A percentile compares a stretch with the other conserved stretches of the same genome.
Conservation (phyloP, 352 stramenopile genomes). For the Phytophthora citrophthora region DNA sequence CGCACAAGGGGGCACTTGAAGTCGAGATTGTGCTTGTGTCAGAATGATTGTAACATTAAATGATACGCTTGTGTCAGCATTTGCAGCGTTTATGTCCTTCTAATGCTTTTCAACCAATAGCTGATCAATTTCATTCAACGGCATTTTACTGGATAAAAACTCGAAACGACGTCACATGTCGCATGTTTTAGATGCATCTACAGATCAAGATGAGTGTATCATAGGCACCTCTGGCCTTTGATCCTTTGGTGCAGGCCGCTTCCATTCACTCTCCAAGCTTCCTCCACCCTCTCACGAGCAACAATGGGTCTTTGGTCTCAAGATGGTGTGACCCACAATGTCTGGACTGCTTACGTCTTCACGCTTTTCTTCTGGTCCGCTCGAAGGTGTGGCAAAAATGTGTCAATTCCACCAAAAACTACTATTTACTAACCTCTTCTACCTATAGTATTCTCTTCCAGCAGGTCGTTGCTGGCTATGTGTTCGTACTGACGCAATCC, state of each 20-base stretch:
- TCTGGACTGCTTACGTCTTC: constrained; percentile 72
- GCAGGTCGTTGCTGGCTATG: constrained; percentile 76
- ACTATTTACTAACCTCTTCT: background rate
- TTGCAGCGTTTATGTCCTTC: background rate
- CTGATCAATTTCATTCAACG: background rate
- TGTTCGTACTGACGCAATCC: constrained; percentile 76
- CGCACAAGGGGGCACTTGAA: constrained; percentile 22
- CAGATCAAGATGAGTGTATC: constrained; percentile 22
- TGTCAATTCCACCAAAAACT: background rate
- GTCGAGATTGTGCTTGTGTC: constrained; percentile 1
- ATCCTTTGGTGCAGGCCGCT: constrained; percentile 9
- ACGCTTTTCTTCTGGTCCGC: constrained; percentile 82
- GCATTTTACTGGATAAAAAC: constrained; percentile 8
- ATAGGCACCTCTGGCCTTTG: constrained; percentile 1
- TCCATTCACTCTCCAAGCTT: constrained; percentile 7
- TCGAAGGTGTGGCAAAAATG: constrained; percentile 38
- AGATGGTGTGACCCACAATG: constrained; percentile 50
- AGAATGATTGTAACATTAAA: background rate
- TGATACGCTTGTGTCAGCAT: too few relatives aligned
- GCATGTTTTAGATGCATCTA: constrained; percentile 7
- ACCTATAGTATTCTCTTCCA: constrained; percentile 73
- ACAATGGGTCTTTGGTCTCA: constrained; percentile 31
- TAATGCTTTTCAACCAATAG: constrained; percentile 1
- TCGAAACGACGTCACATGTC: constrained; percentile 24
- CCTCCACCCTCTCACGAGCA: background rate